These are phyloP conservation scores for Globisporangium megalacanthum DNA, from an alignment of 352 stramenopile species.

Conservation along the genomic window DNA sequence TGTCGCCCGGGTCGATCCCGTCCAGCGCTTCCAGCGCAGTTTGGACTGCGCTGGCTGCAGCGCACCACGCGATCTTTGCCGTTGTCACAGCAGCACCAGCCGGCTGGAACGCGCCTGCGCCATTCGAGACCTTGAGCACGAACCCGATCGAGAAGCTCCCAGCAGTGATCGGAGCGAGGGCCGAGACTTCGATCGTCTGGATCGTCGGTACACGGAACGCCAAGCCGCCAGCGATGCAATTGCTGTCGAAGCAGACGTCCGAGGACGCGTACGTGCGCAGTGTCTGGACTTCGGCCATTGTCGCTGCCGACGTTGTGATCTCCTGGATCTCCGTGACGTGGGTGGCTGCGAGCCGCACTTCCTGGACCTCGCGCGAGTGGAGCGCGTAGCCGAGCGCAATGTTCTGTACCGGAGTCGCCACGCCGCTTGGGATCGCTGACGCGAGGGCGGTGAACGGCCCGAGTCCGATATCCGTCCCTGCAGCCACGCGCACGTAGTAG, in stretches of 20 bases:
- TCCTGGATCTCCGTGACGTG: conserved; percentile 67
- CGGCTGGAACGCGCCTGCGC: conserved; percentile 19
- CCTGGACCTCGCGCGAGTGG: conserved; percentile 55
- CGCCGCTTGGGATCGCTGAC: conserved; percentile 43
- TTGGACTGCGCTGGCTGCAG: conserved; percentile 25
- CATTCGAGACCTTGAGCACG: conserved; percentile 21
- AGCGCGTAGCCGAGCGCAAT: conserved; percentile 54
- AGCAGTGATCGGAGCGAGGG: conserved; percentile 36
- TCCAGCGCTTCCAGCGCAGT: conserved; percentile 25
- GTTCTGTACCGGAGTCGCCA: conserved; percentile 40
- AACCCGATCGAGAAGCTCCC: conserved; percentile 53
- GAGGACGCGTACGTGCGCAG: conserved; percentile 43
- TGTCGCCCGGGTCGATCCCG: conserved; percentile 33
- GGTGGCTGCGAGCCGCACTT: conserved; percentile 55
- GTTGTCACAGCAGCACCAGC: conserved; percentile 20
- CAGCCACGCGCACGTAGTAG: conserved; percentile 62
- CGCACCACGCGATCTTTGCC: conserved; percentile 33
- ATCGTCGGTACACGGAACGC: conserved; percentile 70
- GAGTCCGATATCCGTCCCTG: conserved; percentile 47
- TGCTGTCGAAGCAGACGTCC: conserved; percentile 34
- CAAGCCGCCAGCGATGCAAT: conserved; percentile 46
- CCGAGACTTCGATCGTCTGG: conserved; percentile 62
- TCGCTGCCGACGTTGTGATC: conserved; percentile 53
- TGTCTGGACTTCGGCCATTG: conserved; percentile 71
- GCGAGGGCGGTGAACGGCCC: conserved; percentile 33